These are phyloP conservation scores for Raffaelea ambrosiae DNA, from an alignment of 2,329 filamentous ascomycete species.

Conservation along the genomic window DNA sequence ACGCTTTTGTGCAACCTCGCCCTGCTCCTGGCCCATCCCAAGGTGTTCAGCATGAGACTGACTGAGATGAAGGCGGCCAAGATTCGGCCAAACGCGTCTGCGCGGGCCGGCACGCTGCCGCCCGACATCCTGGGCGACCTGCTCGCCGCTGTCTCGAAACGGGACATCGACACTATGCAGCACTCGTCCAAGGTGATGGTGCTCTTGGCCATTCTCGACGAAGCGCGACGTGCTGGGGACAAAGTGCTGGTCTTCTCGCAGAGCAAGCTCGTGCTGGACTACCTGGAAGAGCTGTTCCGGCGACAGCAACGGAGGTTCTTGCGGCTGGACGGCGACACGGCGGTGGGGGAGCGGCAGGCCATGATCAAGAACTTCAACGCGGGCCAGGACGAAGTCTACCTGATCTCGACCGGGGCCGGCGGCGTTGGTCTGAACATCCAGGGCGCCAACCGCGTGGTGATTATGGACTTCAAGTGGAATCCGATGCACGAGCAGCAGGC, in stretches of 20 bases:
- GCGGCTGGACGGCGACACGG: constrained; percentile 61
- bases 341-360: constrained; percentile 47
- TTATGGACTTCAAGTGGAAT: constrained; percentile 78
- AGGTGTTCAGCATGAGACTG: constrained; percentile 32
- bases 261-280: constrained; percentile 60
- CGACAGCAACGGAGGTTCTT: constrained; percentile 36
- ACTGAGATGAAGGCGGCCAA: constrained; percentile 11
- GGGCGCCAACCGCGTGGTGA: constrained; percentile 75
- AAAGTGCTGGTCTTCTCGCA: constrained; percentile 78
- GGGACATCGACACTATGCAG: constrained; percentile 32
- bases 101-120: constrained; percentile 15
- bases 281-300: constrained; percentile 50
- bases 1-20: constrained; percentile 33
- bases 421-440: constrained; percentile 77
- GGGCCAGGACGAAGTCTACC: constrained; percentile 48
- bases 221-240: constrained; percentile 54
- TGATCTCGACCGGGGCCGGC: constrained; percentile 79
- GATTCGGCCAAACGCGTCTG: neutral
- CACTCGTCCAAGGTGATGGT: constrained; percentile 63
- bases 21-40: constrained; percentile 44
- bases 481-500: constrained; percentile 79
- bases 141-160: constrained; percentile 26
- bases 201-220: constrained; percentile 60
- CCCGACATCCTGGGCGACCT: constrained; percentile 20
- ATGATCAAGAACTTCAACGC: constrained; percentile 63